Evolutionary conservation across 2,329 filamentous ascomycete genomes (phyloP).

Genomic region (Malbranchea zuffiana): DNA sequence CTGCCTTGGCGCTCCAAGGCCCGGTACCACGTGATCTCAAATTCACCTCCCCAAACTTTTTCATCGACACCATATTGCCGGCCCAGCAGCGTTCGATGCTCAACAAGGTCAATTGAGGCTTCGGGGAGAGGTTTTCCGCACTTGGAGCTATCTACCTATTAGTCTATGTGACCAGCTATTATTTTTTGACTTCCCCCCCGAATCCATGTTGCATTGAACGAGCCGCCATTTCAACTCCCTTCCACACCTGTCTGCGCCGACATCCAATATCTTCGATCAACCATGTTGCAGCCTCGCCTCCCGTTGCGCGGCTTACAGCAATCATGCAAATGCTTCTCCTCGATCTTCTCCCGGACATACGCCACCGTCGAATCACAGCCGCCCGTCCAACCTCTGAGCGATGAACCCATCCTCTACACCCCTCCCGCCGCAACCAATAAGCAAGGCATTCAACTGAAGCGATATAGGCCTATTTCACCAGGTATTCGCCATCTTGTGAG

Average conservation of each 20-base stretch:
- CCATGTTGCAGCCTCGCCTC: constrained; percentile 58
- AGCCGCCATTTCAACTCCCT: background rate
- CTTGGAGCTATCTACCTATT: background rate
- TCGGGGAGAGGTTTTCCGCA: background rate
- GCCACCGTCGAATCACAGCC: constrained; percentile 28
- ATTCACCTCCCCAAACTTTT: too few relatives aligned
- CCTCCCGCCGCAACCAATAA: constrained; percentile 37
- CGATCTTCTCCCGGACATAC: constrained; percentile 42
- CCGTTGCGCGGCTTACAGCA: constrained; percentile 43
- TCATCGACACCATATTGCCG: too few relatives aligned
- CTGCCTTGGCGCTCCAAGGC: too few relatives aligned
- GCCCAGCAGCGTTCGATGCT: too few relatives aligned
- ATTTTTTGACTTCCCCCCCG: background rate
- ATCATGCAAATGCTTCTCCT: constrained; percentile 38
- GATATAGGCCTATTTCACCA: constrained; percentile 87
- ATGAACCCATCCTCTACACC: constrained; percentile 28
- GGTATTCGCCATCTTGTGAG: constrained; percentile 84
- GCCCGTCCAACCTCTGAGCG: constrained; percentile 10
- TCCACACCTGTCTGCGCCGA: background rate
- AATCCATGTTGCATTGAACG: background rate
- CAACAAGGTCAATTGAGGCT: constrained; percentile 3
- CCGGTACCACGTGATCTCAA: too few relatives aligned
- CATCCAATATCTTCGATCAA: constrained; percentile 11
- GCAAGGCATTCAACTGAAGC: constrained; percentile 50
- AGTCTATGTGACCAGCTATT: too few relatives aligned